Evolutionary conservation across 2,329 filamentous ascomycete species (phyloP), one percentile per base, ranked within the genome.

Genomic region (Stagonosporopsis rhizophila): DNA sequence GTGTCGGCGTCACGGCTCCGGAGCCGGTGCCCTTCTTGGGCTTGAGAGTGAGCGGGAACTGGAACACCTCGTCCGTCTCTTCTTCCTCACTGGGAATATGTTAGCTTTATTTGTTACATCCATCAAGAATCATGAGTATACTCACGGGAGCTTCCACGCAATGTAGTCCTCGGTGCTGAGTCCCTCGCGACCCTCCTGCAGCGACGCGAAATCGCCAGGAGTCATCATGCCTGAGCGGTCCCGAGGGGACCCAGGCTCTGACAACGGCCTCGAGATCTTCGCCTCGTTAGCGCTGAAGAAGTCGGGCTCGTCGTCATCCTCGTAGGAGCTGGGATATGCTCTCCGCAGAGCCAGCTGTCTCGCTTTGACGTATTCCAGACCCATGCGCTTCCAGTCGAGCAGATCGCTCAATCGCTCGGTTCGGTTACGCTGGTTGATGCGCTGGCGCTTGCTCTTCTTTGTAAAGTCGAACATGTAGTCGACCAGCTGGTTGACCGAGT

Each of bases 351-450:
- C 95, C 71, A 99, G 79, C 77, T 98, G 95, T 44, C 95, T 87
- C 30, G 95, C 95, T 82, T 98, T 99, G 79, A 97, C 92, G 73
- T 99, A 99, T 79, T 99, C 95, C 88, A 98, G 89, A 20, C 95
- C 95, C 95, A 99, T 99, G 45, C 95, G 86, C 85, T 98, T 98
- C 95, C 95, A 99, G 79, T 99, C 95, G 37, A 99, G 84, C 58
- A 99, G 82, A 75, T 99, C 95, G 71, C 92, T 96, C 51, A 99
- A 81, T 44, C 95, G 87, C 82, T 99, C 95, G 0, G 95, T 99
- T 51, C 95, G 87, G 79, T 99, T 99, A 45, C 95, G 87, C 81
- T 98, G 95, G 83, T 99, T 99, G 84, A 99, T 99, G 46, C 95
- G 91, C 78, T 99, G 95, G 59, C 95, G 88, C 55, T 92, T 90